Evolutionary conservation across 495 filamentous ascomycete species (phyloP).

Genomic region (Pyrenopolyporus hunteri): DNA sequence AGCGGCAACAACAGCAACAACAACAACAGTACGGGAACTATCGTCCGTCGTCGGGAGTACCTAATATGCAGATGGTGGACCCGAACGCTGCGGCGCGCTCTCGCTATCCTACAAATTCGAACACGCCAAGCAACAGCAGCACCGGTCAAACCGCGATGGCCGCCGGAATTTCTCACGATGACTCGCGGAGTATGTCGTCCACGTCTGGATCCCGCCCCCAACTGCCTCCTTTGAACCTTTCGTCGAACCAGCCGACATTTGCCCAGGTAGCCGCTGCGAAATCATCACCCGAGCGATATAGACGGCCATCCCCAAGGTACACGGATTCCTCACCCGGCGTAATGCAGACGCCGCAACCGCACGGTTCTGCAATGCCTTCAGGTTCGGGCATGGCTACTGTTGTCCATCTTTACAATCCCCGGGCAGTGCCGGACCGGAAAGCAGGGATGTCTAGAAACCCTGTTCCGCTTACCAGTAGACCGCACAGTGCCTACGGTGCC

Average conservation of each 20-base stretch:
- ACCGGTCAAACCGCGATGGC: conserved; percentile 8
- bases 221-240: conserved; percentile 38
- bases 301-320: conserved; percentile 53
- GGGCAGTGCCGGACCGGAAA: conserved; percentile 35
- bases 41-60: conserved; percentile 66
- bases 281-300: conserved; percentile 60
- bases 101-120: conserved; percentile 64
- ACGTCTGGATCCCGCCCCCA: conserved; percentile 42
- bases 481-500: conserved; percentile 54
- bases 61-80: conserved; percentile 58
- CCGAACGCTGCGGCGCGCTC: conserved; percentile 54
- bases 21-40: conserved; percentile 73
- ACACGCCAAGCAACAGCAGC: conserved; percentile 3
- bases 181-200: conserved; percentile 35
- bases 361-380: conserved; percentile 44
- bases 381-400: conserved; percentile 47
- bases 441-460: conserved; percentile 44
- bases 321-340: conserved; percentile 45
- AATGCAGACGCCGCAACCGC: conserved; percentile 37
- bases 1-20: conserved; percentile 73
- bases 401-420: conserved; percentile 51
- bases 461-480: conserved; percentile 42
- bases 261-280: conserved; percentile 48
- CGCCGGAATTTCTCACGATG: conserved; percentile 28
- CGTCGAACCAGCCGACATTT: conserved; percentile 45